Evolutionary conservation across 148 eudicot genomes (phyloP).

Genomic region (Camellia sinensis): DNA sequence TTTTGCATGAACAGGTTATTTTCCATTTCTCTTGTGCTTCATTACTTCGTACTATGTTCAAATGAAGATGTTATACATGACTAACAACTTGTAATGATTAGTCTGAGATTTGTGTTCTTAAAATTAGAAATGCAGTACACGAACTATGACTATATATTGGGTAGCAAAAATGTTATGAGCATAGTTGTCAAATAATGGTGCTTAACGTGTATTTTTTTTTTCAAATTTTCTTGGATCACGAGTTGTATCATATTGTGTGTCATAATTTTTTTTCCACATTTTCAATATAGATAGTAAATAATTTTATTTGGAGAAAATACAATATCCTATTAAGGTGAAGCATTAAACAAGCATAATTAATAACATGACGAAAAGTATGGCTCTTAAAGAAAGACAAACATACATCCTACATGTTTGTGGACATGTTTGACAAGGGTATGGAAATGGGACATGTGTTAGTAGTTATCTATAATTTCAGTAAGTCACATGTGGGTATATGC

Average conservation of each 20-base stretch:
- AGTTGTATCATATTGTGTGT: neutral
- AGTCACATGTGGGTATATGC: too few species aligned
- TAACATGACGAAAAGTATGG: neutral
- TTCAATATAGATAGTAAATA: neutral
- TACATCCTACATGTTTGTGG: neutral
- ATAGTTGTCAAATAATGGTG: neutral
- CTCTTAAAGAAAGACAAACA: neutral
- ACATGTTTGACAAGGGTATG: too few species aligned
- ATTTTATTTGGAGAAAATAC: neutral
- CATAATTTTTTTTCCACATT: neutral
- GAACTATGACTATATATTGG: neutral
- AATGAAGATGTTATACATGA: neutral
- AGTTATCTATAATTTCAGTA: too few species aligned
- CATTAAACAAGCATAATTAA: neutral
- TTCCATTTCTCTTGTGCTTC: slow-evolving; percentile 5
- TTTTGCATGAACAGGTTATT: slow-evolving; percentile 63
- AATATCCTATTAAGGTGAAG: neutral
- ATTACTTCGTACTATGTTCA: neutral
- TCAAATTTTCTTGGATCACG: neutral
- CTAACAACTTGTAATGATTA: slow-evolving; percentile 1
- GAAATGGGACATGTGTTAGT: too few species aligned
- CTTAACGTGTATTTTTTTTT: neutral
- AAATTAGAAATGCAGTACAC: neutral
- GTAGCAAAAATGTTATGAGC: slow-evolving; percentile 1
- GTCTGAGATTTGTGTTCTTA: neutral